phyloP scores from a whole-genome alignment of 2,329 filamentous ascomycete genomes.

The Beauveria sp. region DNA sequence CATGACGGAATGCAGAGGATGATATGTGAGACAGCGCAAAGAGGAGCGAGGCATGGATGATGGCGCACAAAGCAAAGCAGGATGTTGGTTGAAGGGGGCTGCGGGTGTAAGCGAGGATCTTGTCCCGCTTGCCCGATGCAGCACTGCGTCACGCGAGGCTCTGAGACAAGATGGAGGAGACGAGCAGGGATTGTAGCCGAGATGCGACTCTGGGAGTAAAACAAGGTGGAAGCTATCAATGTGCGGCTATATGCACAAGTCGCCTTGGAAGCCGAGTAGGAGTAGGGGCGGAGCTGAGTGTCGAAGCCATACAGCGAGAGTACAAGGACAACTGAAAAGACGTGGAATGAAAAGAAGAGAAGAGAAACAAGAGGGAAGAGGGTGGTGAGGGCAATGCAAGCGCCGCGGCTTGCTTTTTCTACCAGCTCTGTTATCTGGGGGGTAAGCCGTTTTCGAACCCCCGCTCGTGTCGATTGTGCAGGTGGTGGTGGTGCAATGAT shows the following conservation, averaged over 20 bases:
- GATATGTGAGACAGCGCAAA: conserved; percentile 5
- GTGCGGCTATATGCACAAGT: not conserved
- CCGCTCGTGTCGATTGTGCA: not conserved
- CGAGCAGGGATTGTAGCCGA: not conserved
- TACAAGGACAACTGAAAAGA: too few relatives aligned
- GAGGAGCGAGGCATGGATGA: conserved; percentile 14
- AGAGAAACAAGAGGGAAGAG: not conserved
- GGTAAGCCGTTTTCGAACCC: not conserved
- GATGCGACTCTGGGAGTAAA: not conserved
- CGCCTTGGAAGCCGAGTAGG: too few relatives aligned
- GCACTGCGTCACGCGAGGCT: not conserved
- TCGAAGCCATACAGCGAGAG: not conserved
- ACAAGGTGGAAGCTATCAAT: not conserved
- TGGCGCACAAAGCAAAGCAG: not conserved
- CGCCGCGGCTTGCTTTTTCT: not conserved
- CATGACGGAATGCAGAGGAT: conserved; percentile 30
- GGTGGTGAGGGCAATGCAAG: not conserved
- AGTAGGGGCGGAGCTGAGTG: not conserved
- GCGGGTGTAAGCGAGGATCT: not conserved
- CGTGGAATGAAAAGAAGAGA: not conserved
- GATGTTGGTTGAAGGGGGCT: too few relatives aligned
- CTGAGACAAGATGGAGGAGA: not conserved
- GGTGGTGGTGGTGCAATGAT: too few relatives aligned
- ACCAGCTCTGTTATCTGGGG: not conserved
- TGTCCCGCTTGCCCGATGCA: not conserved